Percentiles rank a stretch among this genome's conserved stretches.
These are phyloP conservation scores for Rhexocercosporidium sp. DNA, from an alignment of 2,329 filamentous ascomycete genomes.

Conservation along the genomic window DNA sequence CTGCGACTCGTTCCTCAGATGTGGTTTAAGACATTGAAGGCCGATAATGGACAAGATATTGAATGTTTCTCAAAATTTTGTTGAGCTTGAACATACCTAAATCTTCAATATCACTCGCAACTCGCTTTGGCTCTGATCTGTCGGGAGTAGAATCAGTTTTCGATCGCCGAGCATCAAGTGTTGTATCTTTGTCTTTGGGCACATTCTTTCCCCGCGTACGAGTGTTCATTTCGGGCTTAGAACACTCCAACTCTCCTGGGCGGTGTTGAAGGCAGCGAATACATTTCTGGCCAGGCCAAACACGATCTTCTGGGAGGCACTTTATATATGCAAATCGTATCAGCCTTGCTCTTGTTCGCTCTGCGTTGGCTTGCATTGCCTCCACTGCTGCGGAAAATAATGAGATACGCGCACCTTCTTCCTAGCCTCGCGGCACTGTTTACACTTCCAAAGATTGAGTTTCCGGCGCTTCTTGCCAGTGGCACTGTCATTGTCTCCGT, in stretches of 20 bases:
- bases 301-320: constrained; percentile 24
- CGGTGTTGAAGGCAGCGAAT: constrained; percentile 23
- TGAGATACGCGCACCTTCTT: constrained; percentile 21
- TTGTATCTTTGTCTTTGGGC: constrained; percentile 8
- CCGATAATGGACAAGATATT: background rate
- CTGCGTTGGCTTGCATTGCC: background rate
- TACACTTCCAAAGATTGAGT: constrained; percentile 28
- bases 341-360: background rate
- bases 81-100: background rate
- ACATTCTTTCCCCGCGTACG: constrained; percentile 23
- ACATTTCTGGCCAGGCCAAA: constrained; percentile 26
- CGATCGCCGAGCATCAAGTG: background rate
- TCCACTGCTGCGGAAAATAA: background rate
- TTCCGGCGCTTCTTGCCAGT: constrained; percentile 22
- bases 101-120: constrained; percentile 15
- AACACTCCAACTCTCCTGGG: constrained; percentile 23
- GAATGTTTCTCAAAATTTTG: background rate
- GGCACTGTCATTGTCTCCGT: constrained; percentile 7
- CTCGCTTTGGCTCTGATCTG: constrained; percentile 5
- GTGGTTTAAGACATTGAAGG: background rate
- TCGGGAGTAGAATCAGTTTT: constrained; percentile 10
- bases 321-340: constrained; percentile 3
- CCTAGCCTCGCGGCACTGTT: constrained; percentile 27
- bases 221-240: constrained; percentile 23
- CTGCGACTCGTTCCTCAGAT: background rate